Conservation (phyloP, 2,329 filamentous ascomycete genomes). For the Verticillium isaacii region DNA sequence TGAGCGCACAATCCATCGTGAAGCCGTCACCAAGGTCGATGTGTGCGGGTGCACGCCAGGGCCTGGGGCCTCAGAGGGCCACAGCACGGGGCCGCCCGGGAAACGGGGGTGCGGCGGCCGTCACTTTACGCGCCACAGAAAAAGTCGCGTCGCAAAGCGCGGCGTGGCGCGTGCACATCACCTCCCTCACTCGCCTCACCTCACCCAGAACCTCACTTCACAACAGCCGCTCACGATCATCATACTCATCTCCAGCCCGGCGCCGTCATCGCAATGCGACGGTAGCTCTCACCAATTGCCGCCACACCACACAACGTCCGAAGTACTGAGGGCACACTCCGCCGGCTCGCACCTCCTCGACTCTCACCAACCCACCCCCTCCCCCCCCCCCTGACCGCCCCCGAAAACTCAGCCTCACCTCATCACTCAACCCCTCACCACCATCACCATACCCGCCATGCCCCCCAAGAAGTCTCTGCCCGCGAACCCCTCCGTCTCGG, state of each 20-base stretch:
- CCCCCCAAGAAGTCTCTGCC: conserved; percentile 29
- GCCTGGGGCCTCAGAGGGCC: no score
- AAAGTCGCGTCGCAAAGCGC: neutral
- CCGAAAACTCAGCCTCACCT: neutral
- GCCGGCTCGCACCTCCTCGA: neutral
- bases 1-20: no score
- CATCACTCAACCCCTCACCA: neutral
- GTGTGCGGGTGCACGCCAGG: no score
- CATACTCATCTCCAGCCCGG: neutral
- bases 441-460: conserved; percentile 33
- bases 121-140: conserved; percentile 3
- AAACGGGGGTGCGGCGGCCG: neutral
- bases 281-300: neutral
- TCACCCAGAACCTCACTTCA: neutral
- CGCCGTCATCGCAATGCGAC: neutral
- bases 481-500: conserved; percentile 28
- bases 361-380: no score
- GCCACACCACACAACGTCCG: neutral
- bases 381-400: neutral
- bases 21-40: no score
- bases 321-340: neutral
- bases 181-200: neutral
- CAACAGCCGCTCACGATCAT: neutral
- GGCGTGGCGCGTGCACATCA: neutral
- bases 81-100: neutral